Conservation (phyloP, 2,329 filamentous ascomycete genomes). For the Beauveria scarabaeidicola region DNA sequence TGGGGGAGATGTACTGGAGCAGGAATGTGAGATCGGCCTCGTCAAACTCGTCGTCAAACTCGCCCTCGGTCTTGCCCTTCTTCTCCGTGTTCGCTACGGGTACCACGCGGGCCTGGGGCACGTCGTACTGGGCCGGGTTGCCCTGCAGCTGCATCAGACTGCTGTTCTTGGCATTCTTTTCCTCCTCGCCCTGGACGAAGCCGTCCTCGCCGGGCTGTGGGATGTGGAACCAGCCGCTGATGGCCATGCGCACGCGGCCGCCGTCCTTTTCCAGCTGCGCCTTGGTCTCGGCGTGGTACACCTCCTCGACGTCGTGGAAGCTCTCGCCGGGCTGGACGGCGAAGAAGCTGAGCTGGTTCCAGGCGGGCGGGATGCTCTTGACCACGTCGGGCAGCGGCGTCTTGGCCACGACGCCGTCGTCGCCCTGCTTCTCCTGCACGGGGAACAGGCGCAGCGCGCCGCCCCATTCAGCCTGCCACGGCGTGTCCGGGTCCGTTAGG, state of each 20-base stretch:
- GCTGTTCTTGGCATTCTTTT: conserved; percentile 80
- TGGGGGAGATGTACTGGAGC: conserved; percentile 80
- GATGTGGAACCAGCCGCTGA: conserved; percentile 98
- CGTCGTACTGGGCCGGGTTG: conserved; percentile 82
- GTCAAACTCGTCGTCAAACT: conserved; percentile 49
- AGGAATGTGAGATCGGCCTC: conserved; percentile 82
- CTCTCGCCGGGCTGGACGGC: conserved; percentile 97
- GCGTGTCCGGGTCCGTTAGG: conserved; percentile 80
- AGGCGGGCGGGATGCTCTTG: conserved; percentile 83
- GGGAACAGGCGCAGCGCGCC: conserved; percentile 86
- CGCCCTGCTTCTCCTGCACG: conserved; percentile 47
- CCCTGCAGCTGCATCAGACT: conserved; percentile 88
- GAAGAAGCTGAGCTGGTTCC: conserved; percentile 97
- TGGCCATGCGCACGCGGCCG: conserved; percentile 85
- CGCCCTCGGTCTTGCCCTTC: conserved; percentile 18
- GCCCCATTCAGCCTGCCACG: conserved; percentile 89
- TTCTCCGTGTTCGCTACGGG: conserved; percentile 28
- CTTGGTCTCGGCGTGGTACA: conserved; percentile 62
- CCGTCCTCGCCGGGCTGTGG: conserved; percentile 91
- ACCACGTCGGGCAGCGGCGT: conserved; percentile 71
- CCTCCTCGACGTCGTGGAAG: conserved; percentile 98
- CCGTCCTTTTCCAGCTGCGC: conserved; percentile 59
- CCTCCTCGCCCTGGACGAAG: conserved; percentile 79
- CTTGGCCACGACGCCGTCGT: conserved; percentile 66
- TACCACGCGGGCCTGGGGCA: conserved; percentile 57